Base-by-base conservation (phyloP, 2,329 filamentous ascomycete species). In the Chrysoporthe puriensis region DNA sequence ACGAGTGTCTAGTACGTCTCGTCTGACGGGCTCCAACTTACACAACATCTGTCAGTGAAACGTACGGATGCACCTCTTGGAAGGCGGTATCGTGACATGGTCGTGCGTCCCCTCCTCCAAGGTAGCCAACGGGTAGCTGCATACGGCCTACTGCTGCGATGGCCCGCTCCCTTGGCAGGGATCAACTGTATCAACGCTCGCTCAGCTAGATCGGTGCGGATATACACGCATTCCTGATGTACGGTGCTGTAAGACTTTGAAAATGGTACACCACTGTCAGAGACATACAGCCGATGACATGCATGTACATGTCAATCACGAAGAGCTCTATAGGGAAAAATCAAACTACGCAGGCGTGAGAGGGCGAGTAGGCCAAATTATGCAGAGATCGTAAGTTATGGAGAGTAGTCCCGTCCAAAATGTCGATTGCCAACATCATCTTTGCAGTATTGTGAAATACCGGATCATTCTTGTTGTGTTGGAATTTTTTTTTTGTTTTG, bases 1-100 rank as follows among this genome's bases (percentile, higher is more conserved):
- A 34, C 5, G 46, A 46, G 32, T 43, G 14, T 34, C 9, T 14
- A 32, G 18, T 57, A 57, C 50, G 11, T 58, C 32, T 58, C 62
- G 42, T 46, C 52, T 58, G 43, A 26, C 11, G 59, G 59, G 42
- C 14, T 44, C 59, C 43, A 36, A 36, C 14, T 63, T 63, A 62
- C 68, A 67, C 62, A 65, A 44, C 68, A 57, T 48, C 58, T 62
- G 62, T 64, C 62, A 67, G 59, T 56, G 57, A 48, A 26, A 59
- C 52, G 26, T 46, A 42, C 21, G 52, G 56, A 58, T 48, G 58
- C 40, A 54, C 57, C 46, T 54, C 32, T 69, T 52, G 62, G 62
- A 18, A 65, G 58, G 18, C 59, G 59, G 58, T 43, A 54, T 69
- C 57, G 57, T 60, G 57, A 48, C 54, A 57, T 63, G 21, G 52